Base-by-base conservation (phyloP, 768 basidiomycete species). In the Tylopilus plumbeoviolaceoides region DNA sequence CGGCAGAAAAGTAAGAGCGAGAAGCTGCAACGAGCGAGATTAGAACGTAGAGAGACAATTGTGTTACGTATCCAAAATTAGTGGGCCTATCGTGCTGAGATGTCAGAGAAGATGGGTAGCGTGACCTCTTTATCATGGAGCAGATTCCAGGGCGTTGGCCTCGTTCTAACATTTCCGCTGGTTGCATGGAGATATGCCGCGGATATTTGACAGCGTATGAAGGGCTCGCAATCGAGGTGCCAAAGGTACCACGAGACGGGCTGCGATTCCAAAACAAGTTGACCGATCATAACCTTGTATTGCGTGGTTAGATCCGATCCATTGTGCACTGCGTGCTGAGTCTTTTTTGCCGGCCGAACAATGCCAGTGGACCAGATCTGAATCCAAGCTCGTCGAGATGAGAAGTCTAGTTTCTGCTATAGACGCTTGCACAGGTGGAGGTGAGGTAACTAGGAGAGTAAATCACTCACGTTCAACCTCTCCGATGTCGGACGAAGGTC, bases 291-390 rank as follows among this genome's bases (percentile, higher is more conserved):
- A 48, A 11, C 25, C 47, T 52, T 54, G 51, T 36, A 28, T 39
- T 27, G 30, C 31, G 23, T 36, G n/a, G 20, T 48, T 21, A 61
- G 64, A 63, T 64, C 56, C 7, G 38, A 64, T 63, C 54, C 33
- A 39, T 51, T 50, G 50, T 48, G 12, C 30, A 15, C 9, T 15
- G 38, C 50, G 11, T 38, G 42, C 50, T n/a, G n/a, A 20, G 41
- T 18, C 48, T 60, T 44, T 53, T 42, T 23, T 42, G 40, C 53
- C 52, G 44, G 20, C 33, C 48, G 39, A 44, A 43, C 33, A 63
- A 50, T 35, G n/a, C n/a, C n/a, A n/a, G n/a, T n/a, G 18, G 8
- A 25, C 27, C 35, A 35, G 53, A 64, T 62, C 63, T 59, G 51
- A 45, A 46, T 38, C 47, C 23, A 38, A 7, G 21, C 15, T 39